phyloP scores from a whole-genome alignment of 768 basidiomycete species.

The Chalciporus chontae region DNA sequence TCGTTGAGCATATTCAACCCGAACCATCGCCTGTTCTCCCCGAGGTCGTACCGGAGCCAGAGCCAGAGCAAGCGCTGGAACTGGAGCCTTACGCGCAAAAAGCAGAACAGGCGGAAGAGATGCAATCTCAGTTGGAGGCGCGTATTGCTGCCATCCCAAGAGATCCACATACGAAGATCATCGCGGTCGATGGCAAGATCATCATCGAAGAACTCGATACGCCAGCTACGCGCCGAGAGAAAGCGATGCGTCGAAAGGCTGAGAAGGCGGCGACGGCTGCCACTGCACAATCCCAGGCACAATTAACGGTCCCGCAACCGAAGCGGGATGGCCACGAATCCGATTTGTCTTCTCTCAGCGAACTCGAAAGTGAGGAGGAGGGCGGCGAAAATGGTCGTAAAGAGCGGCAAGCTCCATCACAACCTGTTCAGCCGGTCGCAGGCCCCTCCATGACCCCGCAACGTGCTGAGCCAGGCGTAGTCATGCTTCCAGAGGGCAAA shows the following conservation, averaged over 20 bases:
- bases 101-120: slow-evolving; percentile 4
- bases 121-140: slow-evolving; percentile 20
- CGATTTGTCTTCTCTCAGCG: slow-evolving; percentile 46
- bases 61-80: not conserved
- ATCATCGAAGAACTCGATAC: slow-evolving; percentile 74
- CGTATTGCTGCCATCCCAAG: slow-evolving; percentile 26
- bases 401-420: slow-evolving; percentile 3
- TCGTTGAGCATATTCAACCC: slow-evolving; percentile 10
- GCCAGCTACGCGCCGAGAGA: slow-evolving; percentile 61
- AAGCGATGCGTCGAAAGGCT: slow-evolving; percentile 46
- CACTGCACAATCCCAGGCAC: slow-evolving; percentile 6
- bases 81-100: not conserved
- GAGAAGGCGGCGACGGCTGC: slow-evolving; percentile 29
- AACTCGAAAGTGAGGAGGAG: slow-evolving; percentile 34
- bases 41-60: not conserved
- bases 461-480: slow-evolving; percentile 27
- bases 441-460: slow-evolving; percentile 8
- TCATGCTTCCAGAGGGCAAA: slow-evolving; percentile 35
- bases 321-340: slow-evolving; percentile 32
- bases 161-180: slow-evolving; percentile 30
- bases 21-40: not conserved
- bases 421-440: slow-evolving; percentile 5
- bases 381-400: slow-evolving; percentile 6
- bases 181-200: slow-evolving; percentile 44
- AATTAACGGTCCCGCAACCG: not conserved